These are phyloP conservation scores for Annona squamosa DNA, from an alignment of 164 flowering plant species.

Conservation along the genomic window DNA sequence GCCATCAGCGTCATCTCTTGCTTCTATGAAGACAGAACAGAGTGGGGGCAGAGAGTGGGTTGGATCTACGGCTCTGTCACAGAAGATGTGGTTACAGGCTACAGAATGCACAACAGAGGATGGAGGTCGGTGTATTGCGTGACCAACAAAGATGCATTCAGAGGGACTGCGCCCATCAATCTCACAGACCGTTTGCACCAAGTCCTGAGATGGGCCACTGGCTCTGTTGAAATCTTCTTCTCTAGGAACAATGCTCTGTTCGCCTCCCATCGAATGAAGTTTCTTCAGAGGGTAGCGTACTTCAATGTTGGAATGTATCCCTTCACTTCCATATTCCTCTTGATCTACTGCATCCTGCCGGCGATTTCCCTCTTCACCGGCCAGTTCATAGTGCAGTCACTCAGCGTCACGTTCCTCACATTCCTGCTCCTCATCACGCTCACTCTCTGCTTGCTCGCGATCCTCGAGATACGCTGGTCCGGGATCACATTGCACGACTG, in stretches of 20 bases:
- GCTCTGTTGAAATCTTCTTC: conserved; percentile 93
- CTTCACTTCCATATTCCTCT: conserved; percentile 74
- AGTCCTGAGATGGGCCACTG: conserved; percentile 96
- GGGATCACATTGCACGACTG: conserved; percentile 84
- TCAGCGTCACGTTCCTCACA: conserved; percentile 52
- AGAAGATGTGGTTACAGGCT: conserved; percentile 96
- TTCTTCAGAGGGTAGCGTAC: conserved; percentile 76
- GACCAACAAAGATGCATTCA: conserved; percentile 80
- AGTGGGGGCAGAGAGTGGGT: conserved; percentile 89
- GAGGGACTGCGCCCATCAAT: conserved; percentile 98
- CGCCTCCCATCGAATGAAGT: conserved; percentile 67
- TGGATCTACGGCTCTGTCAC: conserved; percentile 98
- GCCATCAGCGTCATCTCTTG: conserved; percentile 81
- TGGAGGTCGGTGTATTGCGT: conserved; percentile 95
- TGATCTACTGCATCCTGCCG: conserved; percentile 78
- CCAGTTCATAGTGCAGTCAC: conserved; percentile 74
- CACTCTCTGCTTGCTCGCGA: conserved; percentile 64
- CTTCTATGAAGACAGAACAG: conserved; percentile 83
- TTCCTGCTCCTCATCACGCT: conserved; percentile 58
- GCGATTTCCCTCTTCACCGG: conserved; percentile 86
- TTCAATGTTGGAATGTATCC: conserved; percentile 86
- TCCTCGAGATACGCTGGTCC: conserved; percentile 86
- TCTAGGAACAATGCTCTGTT: conserved; percentile 81
- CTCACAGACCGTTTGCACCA: conserved; percentile 86
- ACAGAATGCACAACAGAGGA: conserved; percentile 90